Evolutionary conservation across 176 grass and related monocot genomes (phyloP), one percentile per base, ranked within the genome.

Genomic region (Carex scoparia): DNA sequence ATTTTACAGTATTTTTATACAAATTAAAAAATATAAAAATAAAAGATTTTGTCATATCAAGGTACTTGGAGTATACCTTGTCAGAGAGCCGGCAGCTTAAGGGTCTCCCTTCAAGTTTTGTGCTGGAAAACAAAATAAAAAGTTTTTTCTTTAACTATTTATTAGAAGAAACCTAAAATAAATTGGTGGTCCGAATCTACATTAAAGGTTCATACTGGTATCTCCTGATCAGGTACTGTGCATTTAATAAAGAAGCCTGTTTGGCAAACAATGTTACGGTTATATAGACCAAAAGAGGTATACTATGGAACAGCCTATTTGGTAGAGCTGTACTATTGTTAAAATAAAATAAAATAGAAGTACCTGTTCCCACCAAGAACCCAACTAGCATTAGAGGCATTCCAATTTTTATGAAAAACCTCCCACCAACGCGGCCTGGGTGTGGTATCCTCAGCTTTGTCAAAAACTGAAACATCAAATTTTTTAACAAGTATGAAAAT

Each of bases 331-430:
- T 56, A 31, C 49, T 56, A 30, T 56, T 72, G 23, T 60, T 60
- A 15, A 64, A 40, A 60, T 23, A 73, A 75, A 32, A 61, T 42
- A 85, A 31, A 90, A 68, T 86, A 85, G 16, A 86, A 91, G 79
- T 77, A 98, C 95, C 93, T 98, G 85, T 99, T 99, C 35, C 96
- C 93, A 80, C 93, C 96, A 68, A 99, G 86, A 57, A 99, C 88
- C 96, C 93, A 99, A 76, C 88, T 48, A 99, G 74, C 96, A 99
- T 99, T 55, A 88, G 70, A 32, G 96, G 96, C 96, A 99, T 99
- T 85, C 75, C 91, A 67, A 88, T 84, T 66, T 87, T 90, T 67
- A 99, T 95, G 62, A 99, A 88, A 84, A 95, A 95, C 90, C 96
- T 94, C 28, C 96, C 96, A 37, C 93, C 96, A 60, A 99, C 91